These are phyloP conservation scores for Mycena sanguinolenta DNA, from an alignment of 768 basidiomycete genomes.

Conservation along the genomic window DNA sequence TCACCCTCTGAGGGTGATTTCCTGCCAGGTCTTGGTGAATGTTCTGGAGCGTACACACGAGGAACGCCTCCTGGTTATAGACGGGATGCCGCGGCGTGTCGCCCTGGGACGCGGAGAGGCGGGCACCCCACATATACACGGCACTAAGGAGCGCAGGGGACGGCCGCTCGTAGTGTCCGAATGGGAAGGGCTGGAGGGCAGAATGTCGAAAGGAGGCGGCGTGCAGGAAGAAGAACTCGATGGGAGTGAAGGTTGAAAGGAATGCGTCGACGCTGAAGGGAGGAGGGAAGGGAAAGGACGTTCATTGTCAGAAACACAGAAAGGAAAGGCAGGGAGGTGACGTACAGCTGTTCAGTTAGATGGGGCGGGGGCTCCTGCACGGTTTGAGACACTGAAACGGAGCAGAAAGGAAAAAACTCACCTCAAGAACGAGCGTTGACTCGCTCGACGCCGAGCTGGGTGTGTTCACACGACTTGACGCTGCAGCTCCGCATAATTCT, in stretches of 20 bases:
- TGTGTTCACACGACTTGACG: constrained; percentile 20
- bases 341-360: constrained; percentile 20
- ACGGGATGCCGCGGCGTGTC: constrained; percentile 30
- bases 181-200: constrained; percentile 45
- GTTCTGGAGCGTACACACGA: constrained; percentile 54
- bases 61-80: constrained; percentile 53
- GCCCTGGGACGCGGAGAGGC: constrained; percentile 49
- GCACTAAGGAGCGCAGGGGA: constrained; percentile 53
- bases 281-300: not conserved
- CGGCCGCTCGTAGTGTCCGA: constrained; percentile 49
- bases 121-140: constrained; percentile 54
- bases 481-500: not conserved
- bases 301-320: too few species aligned
- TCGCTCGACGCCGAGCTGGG: constrained; percentile 22
- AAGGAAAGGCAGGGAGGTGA: too few species aligned
- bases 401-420: not conserved
- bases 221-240: constrained; percentile 73
- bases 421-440: constrained; percentile 31
- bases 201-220: constrained; percentile 55
- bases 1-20: constrained; percentile 54
- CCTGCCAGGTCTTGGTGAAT: constrained; percentile 53
- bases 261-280: constrained; percentile 47
- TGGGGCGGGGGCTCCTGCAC: constrained; percentile 23
- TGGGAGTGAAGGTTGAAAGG: constrained; percentile 55
- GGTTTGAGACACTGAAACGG: too few species aligned